Evolutionary conservation across 2,329 filamentous ascomycete species (phyloP), one percentile per base, ranked within the genome.

Genomic region (Paecilomyces formosus): DNA sequence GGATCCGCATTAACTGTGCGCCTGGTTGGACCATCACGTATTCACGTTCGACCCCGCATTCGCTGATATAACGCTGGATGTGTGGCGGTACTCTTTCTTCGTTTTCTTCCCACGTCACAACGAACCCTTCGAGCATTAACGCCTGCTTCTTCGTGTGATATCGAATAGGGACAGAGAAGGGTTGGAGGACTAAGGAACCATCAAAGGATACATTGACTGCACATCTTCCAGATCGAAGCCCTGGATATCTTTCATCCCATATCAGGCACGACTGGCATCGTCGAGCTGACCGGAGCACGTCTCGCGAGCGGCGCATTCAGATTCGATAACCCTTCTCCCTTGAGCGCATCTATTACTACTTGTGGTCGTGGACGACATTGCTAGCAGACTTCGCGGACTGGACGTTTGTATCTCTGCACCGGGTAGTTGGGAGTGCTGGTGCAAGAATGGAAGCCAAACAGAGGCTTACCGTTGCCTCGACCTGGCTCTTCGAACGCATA

Each of bases 401-500:
- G 4, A 45, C 13, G 50, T 7, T 28, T 52, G 50, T 6, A 13
- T 52, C 21, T 52, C 12, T 28, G 11, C 8, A 3, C 22, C 7
- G 7, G 39, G n/a, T 45, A 45, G n/a, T 18, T 3, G 39, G n/a
- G 13, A 18, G 39, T 45, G 39, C n/a, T 9, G 15, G 8, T 18
- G n/a, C 39, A 30, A 7, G 18, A 22, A 68, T 69, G 64, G 60
- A 61, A 2, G 35, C 55, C 2, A 63, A 57, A 12, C 62, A 66
- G 45, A 63, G 63, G 2, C 33, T 72, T 52, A 70, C 65, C 0
- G 51, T 73, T 26, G 71, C 68, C 1, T 72, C 70, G 0, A 70
- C 67, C 50, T 73, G 70, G 68, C 66, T 60, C 0, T 72, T 74
- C 31, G 70, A 73, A 35, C 61, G 61, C 8, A 65, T 68, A 18